Conservation (phyloP, 2,329 filamentous ascomycete genomes). For the Colletotrichum sp. region DNA sequence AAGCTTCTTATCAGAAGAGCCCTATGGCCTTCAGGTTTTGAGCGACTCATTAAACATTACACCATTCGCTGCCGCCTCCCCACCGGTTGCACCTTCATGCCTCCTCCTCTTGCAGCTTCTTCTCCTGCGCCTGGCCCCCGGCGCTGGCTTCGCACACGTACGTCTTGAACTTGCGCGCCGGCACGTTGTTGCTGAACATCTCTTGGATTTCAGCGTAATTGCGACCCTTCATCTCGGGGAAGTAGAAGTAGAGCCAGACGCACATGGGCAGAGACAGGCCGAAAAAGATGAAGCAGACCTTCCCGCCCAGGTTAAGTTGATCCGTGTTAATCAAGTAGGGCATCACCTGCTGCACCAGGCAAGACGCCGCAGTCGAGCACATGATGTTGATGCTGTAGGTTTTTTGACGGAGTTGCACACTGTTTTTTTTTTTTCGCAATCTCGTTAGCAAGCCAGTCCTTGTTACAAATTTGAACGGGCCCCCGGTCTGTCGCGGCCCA, state of each 20-base stretch:
- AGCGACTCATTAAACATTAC: not conserved
- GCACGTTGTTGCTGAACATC: conserved; percentile 16
- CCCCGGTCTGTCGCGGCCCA: conserved; percentile 45
- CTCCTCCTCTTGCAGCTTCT: conserved; percentile 8
- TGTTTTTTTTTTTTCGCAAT: conserved; percentile 62
- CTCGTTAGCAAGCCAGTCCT: conserved; percentile 70
- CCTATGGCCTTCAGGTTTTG: not conserved
- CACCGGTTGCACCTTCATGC: conserved; percentile 11
- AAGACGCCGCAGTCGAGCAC: conserved; percentile 31
- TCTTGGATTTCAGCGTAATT: conserved; percentile 22
- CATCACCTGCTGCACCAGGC: conserved; percentile 31
- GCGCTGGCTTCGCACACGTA: conserved; percentile 12
- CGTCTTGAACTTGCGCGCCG: conserved; percentile 12
- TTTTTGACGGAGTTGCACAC: conserved; percentile 32
- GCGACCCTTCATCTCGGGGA: conserved; percentile 22
- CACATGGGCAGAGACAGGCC: conserved; percentile 31
- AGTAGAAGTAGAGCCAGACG: conserved; percentile 15
- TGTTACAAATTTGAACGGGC: conserved; percentile 65
- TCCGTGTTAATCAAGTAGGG: conserved; percentile 33
- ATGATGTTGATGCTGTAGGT: conserved; percentile 38
- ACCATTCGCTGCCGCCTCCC: not conserved
- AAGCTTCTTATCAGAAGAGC: conserved; percentile 8
- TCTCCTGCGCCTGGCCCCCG: not conserved
- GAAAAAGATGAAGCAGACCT: conserved; percentile 36
- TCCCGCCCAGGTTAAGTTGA: conserved; percentile 35